Evolutionary conservation across 176 grass and related monocot species (phyloP), one percentile per base, ranked within the genome.

Genomic region (Carex littledalei): DNA sequence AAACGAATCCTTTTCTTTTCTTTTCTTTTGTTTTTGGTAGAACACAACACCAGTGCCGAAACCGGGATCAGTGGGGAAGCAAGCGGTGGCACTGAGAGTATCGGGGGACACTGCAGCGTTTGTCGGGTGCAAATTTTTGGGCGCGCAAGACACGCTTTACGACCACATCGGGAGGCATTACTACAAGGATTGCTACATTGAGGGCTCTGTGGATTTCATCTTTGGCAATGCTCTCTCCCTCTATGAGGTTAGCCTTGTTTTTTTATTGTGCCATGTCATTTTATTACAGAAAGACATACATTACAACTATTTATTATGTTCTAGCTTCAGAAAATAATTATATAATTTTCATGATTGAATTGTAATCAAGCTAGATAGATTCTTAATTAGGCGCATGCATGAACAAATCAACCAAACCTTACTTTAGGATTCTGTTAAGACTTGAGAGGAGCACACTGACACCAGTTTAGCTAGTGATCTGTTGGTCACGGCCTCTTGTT

Each of bases 161-260:
- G 94, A 97, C 37, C 92, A 97, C 77, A 41, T 90, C 1, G 94
- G 94, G 0, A 78, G 94, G 8, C 94, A 94, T 86, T 97, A 92
- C 85, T 97, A 97, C 87, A 97, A 97, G 35, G 94, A 97, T 0
- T 97, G 94, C 83, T 97, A 94, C 90, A 91, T 97, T 71, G 93
- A 99, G 56, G 96, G 96, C 29, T 99, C 96, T 22, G 91, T 99
- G 16, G 96, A 99, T 86, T 99, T 99, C 93, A 99, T 99, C 66
- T 95, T 99, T 84, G 96, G 93, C 64, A 94, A 99, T 69, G 96
- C 96, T 13, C 93, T 95, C 84, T 95, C 96, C 12, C 90, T 97
- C 13, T 97, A 83, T 39, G 90, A 94, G 94, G 94, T 97, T 18
- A 54, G 49, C 6, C 0, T 10, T n/a, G 13, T 17, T 63, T 63